Evolutionary conservation across 331 rosid genomes (phyloP).

Genomic region (Malus hybrid): DNA sequence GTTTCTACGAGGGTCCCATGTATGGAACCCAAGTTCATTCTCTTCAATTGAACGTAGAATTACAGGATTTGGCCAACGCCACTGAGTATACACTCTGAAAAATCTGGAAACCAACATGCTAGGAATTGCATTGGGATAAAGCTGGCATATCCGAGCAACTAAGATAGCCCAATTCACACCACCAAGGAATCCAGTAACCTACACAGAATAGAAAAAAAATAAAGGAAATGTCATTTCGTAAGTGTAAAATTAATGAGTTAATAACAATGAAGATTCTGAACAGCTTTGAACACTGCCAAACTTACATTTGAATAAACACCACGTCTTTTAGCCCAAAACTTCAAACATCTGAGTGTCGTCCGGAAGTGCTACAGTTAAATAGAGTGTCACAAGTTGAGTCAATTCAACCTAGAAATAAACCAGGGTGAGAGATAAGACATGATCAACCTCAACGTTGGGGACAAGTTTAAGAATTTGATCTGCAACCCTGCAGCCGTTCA

Average conservation of each 20-base stretch:
- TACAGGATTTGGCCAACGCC: conserved; percentile 99
- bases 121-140: conserved; percentile 95
- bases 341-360: conserved; percentile 74
- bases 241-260: background rate
- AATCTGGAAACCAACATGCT: conserved; percentile 95
- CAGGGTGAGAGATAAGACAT: conserved; percentile 3
- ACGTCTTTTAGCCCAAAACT: conserved; percentile 95
- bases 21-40: conserved; percentile 70
- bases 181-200: conserved; percentile 99
- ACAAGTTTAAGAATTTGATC: conserved; percentile 97
- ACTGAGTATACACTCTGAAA: conserved; percentile 93
- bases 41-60: conserved; percentile 89
- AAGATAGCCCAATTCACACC: conserved; percentile 99
- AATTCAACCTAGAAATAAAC: conserved; percentile 5
- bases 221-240: background rate
- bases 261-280: background rate
- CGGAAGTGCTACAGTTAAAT: conserved; percentile 68
- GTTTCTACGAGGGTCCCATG: conserved; percentile 96
- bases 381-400: conserved; percentile 8
- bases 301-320: conserved; percentile 99
- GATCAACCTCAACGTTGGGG: conserved; percentile 78
- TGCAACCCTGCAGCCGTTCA: conserved; percentile 97
- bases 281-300: background rate
- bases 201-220: conserved; percentile 12
- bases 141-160: conserved; percentile 94